Conservation (phyloP, 768 basidiomycete genomes). For the Cystobasidiopsis lactophilus region DNA sequence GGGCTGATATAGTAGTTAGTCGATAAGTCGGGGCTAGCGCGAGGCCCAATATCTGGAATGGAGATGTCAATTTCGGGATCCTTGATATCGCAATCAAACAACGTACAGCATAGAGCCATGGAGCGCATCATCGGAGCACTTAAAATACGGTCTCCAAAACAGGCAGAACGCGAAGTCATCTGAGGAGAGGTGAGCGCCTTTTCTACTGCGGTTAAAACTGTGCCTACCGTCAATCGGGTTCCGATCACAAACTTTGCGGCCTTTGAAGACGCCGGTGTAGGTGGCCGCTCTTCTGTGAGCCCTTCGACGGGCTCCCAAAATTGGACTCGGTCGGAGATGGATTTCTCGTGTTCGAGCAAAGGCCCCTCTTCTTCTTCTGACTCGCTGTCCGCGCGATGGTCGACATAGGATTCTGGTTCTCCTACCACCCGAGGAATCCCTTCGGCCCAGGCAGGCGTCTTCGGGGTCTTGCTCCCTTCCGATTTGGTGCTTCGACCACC, state of each 20-base stretch:
- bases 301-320: constrained; percentile 23
- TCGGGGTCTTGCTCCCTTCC: constrained; percentile 1
- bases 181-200: constrained; percentile 10
- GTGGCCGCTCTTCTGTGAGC: constrained; percentile 22
- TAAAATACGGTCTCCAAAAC: constrained; percentile 36
- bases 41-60: constrained; percentile 83
- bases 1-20: constrained; percentile 93
- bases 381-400: constrained; percentile 33
- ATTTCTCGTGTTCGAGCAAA: constrained; percentile 46
- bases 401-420: constrained; percentile 25
- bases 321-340: constrained; percentile 50
- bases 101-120: constrained; percentile 41
- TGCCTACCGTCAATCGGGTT: neutral
- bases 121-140: constrained; percentile 98
- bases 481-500: neutral
- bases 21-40: constrained; percentile 77
- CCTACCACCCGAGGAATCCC: neutral
- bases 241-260: neutral
- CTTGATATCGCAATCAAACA: neutral
- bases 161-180: constrained; percentile 20
- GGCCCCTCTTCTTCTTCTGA: constrained; percentile 31
- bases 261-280: neutral
- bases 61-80: neutral
- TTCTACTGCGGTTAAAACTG: neutral
- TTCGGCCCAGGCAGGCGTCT: constrained; percentile 23